These are phyloP conservation scores for Triticum aestivum DNA, from an alignment of 176 grass and related monocot genomes.

Conservation along the genomic window IWGSC_CS_RefSeq_v2.1 NC_057806.1:486278261-486278760, in stretches of 20 bases:
- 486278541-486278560: no score
- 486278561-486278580: background rate
- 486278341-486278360: background rate
- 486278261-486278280: no score
- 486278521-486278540: no score
- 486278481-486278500: background rate
- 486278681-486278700: background rate
- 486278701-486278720: background rate
- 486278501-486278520: no score
- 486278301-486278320: background rate
- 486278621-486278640: background rate
- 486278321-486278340: background rate
- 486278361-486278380: background rate
- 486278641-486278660: background rate
- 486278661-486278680: background rate
- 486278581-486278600: background rate
- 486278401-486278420: background rate
- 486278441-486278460: background rate
- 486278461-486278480: background rate
- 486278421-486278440: background rate
- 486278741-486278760: slow-evolving; percentile 22
- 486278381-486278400: background rate
- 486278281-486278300: background rate
- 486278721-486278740: background rate
- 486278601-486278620: background rate